A percentile compares a stretch with the other conserved stretches of the same genome.
These are phyloP conservation scores for Tephrocybe sp. DNA, from an alignment of 768 basidiomycete species.

Conservation along the genomic window DNA sequence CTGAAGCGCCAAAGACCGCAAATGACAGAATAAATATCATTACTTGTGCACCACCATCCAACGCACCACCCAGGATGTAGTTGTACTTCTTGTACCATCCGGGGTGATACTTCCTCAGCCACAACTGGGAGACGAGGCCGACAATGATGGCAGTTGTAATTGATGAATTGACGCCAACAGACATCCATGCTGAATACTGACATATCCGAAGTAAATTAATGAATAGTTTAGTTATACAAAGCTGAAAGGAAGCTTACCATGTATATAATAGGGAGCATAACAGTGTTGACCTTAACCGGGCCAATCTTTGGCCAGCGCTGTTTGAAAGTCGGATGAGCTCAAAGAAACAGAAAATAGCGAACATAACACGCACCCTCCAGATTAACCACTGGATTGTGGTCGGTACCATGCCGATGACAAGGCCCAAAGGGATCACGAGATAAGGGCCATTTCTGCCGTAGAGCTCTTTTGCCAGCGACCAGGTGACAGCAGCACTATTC, in stretches of 20 bases:
- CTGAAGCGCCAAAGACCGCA: constrained; percentile 61
- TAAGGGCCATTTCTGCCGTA: constrained; percentile 55
- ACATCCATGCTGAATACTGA: constrained; percentile 41
- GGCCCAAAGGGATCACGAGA: constrained; percentile 50
- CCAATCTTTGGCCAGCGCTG: constrained; percentile 57
- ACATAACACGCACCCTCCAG: constrained; percentile 33
- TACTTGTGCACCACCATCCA: constrained; percentile 64
- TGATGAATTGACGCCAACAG: constrained; percentile 54
- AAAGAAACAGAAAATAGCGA: neutral
- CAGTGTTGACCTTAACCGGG: constrained; percentile 41
- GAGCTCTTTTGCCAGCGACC: constrained; percentile 59
- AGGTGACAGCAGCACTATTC: constrained; percentile 60
- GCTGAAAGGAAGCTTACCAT: constrained; percentile 27
- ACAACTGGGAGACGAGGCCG: constrained; percentile 57
- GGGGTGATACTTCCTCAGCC: constrained; percentile 54
- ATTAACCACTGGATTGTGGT: constrained; percentile 55
- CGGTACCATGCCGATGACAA: constrained; percentile 51
- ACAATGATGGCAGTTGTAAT: constrained; percentile 45
- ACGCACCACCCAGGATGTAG: constrained; percentile 62
- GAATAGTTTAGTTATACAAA: neutral
- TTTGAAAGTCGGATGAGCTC: neutral
- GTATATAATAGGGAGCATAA: constrained; percentile 58
- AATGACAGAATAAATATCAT: constrained; percentile 65
- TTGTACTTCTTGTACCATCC: constrained; percentile 70
- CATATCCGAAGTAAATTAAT: neutral